These are phyloP conservation scores for Cryptosporidium canis DNA, from an alignment of 169 alveolate genomes.

Conservation along the genomic window DNA sequence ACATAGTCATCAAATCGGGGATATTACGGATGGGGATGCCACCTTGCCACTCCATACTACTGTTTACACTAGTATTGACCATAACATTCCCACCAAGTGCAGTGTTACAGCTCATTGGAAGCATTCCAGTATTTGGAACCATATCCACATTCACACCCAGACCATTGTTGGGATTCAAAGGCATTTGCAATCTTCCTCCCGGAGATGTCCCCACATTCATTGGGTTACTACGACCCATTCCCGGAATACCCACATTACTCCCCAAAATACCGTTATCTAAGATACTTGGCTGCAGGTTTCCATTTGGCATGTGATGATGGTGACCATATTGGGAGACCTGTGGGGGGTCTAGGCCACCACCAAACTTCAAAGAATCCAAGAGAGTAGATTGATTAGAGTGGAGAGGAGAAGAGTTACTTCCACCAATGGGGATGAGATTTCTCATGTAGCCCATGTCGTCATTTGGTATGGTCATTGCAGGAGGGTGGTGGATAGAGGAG, in stretches of 20 bases:
- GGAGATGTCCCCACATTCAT: slow-evolving; percentile 25
- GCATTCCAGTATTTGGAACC: slow-evolving; percentile 47
- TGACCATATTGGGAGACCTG: slow-evolving; percentile 60
- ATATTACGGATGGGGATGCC: slow-evolving; percentile 65
- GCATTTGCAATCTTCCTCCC: slow-evolving; percentile 57
- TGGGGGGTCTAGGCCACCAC: slow-evolving; percentile 65
- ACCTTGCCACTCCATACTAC: slow-evolving; percentile 68
- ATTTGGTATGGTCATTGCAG: slow-evolving; percentile 43
- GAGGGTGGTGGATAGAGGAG: slow-evolving; percentile 62
- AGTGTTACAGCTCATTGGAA: slow-evolving; percentile 31
- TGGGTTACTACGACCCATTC: slow-evolving; percentile 29
- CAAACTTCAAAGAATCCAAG: slow-evolving; percentile 56
- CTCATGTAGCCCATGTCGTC: slow-evolving; percentile 70
- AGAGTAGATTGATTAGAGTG: slow-evolving; percentile 67
- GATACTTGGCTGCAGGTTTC: slow-evolving; percentile 69
- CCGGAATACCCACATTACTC: slow-evolving; percentile 25
- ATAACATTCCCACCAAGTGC: slow-evolving; percentile 22
- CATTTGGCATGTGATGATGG: slow-evolving; percentile 26
- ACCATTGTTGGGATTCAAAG: slow-evolving; percentile 52
- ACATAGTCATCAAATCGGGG: slow-evolving; percentile 70
- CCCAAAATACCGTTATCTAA: slow-evolving; percentile 41
- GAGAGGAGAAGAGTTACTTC: slow-evolving; percentile 60
- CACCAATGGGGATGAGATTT: slow-evolving; percentile 58
- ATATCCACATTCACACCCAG: slow-evolving; percentile 63
- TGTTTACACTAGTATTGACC: slow-evolving; percentile 2